These are phyloP conservation scores for Schrenkiella parvula DNA, from an alignment of 345 rosid species.

Conservation along the genomic window DNA sequence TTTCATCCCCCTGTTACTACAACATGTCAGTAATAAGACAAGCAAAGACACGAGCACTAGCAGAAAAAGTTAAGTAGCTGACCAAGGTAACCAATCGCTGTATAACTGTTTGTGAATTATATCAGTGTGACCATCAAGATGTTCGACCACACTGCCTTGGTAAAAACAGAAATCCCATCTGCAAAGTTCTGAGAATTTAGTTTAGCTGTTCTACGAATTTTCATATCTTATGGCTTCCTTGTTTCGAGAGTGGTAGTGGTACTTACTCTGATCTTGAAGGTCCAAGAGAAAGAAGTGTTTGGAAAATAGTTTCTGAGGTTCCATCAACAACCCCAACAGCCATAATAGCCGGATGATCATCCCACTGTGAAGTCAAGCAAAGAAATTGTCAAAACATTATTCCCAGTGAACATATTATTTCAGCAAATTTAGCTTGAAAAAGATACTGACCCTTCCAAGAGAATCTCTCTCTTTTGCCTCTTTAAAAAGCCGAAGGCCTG, in stretches of 20 bases:
- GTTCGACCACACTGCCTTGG: constrained; percentile 89
- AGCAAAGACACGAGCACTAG: background rate
- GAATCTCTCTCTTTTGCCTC: constrained; percentile 86
- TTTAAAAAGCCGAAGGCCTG: constrained; percentile 88
- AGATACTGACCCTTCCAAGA: constrained; percentile 53
- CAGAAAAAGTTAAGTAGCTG: constrained; percentile 29
- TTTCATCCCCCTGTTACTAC: constrained; percentile 70
- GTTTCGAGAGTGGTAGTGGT: background rate
- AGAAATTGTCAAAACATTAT: background rate
- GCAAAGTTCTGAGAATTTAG: constrained; percentile 22
- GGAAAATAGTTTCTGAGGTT: constrained; percentile 89
- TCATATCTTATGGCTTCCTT: background rate
- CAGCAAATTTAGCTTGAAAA: constrained; percentile 4
- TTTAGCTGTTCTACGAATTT: background rate
- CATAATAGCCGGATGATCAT: constrained; percentile 97
- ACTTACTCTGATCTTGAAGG: constrained; percentile 89
- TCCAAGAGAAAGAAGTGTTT: constrained; percentile 93
- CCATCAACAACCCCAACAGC: constrained; percentile 94
- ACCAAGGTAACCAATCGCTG: constrained; percentile 89
- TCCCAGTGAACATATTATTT: background rate
- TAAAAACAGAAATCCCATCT: constrained; percentile 98
- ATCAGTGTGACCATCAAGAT: constrained; percentile 93
- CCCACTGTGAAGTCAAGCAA: constrained; percentile 53
- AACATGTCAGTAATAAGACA: constrained; percentile 5
- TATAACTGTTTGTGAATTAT: constrained; percentile 82